These are phyloP conservation scores for Penicillium sp. DNA, from an alignment of 2,329 filamentous ascomycete genomes.

Conservation along the genomic window DNA sequence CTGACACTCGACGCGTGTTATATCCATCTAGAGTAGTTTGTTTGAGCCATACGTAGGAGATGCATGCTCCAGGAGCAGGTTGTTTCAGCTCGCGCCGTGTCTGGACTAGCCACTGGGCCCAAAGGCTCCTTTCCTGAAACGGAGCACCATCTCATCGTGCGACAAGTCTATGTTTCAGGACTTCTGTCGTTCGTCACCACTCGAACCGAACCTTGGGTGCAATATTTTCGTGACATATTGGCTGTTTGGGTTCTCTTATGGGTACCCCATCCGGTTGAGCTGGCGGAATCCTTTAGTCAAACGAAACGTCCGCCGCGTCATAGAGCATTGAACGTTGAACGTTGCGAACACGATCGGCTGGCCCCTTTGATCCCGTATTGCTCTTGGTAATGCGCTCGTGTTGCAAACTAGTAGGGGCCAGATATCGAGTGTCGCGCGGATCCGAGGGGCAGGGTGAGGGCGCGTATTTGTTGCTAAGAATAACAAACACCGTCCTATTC, in stretches of 20 bases:
- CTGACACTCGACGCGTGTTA: too few relatives aligned
- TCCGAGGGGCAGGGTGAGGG: background rate
- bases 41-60: background rate
- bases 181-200: conserved; percentile 4
- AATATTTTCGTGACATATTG: background rate
- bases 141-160: conserved; percentile 4
- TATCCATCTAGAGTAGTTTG: background rate
- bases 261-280: background rate
- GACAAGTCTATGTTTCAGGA: conserved; percentile 12
- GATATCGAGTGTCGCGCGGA: background rate
- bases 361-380: background rate
- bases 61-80: too few relatives aligned
- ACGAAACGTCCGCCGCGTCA: conserved; percentile 2
- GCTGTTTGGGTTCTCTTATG: background rate
- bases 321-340: background rate
- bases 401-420: too few relatives aligned
- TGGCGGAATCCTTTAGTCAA: background rate
- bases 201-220: background rate
- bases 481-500: conserved; percentile 9
- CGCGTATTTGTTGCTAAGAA: conserved; percentile 9
- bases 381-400: background rate
- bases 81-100: conserved; percentile 5
- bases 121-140: conserved; percentile 11
- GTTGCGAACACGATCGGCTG: too few relatives aligned
- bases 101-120: conserved; percentile 5